Conservation (phyloP, 2,329 filamentous ascomycete genomes). For the Phyllosticta citrichinensis region DNA sequence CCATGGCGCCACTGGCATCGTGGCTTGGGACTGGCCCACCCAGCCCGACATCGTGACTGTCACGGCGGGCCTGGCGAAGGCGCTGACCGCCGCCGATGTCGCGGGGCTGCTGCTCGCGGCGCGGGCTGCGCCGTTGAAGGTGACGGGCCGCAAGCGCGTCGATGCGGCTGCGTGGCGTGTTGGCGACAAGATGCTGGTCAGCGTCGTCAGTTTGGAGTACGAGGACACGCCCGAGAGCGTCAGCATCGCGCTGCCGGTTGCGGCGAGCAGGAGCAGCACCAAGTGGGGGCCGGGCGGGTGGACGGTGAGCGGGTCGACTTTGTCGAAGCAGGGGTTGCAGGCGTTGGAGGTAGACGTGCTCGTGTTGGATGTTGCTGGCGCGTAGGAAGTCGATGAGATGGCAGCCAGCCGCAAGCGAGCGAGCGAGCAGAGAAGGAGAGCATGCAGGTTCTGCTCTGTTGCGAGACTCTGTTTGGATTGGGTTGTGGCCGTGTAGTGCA, state of each 20-base stretch:
- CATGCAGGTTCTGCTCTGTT: too few relatives aligned
- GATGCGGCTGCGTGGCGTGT: constrained; percentile 36
- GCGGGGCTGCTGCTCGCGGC: constrained; percentile 30
- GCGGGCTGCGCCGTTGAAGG: constrained; percentile 17
- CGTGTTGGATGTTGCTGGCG: background rate
- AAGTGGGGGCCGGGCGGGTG: constrained; percentile 15
- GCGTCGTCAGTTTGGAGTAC: constrained; percentile 30
- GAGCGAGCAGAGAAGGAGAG: too few relatives aligned
- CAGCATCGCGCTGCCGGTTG: constrained; percentile 13
- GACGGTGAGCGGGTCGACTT: constrained; percentile 8
- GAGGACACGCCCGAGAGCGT: constrained; percentile 11
- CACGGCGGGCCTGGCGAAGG: constrained; percentile 30
- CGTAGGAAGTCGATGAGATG: background rate
- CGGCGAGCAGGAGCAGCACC: background rate
- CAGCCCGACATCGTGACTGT: constrained; percentile 22
- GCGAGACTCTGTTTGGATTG: too few relatives aligned
- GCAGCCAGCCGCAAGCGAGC: too few relatives aligned
- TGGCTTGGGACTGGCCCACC: constrained; percentile 41
- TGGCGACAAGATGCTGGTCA: constrained; percentile 27
- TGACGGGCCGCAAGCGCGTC: constrained; percentile 16
- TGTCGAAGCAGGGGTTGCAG: constrained; percentile 10
- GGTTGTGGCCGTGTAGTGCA: too few relatives aligned
- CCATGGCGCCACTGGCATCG: constrained; percentile 41
- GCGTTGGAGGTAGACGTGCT: constrained; percentile 12
- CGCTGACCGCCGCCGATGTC: constrained; percentile 26